A percentile compares a stretch with the other conserved stretches of the same genome.
Conservation (phyloP, 208 protist species). For the Endotrypanum monterogeii region DNA sequence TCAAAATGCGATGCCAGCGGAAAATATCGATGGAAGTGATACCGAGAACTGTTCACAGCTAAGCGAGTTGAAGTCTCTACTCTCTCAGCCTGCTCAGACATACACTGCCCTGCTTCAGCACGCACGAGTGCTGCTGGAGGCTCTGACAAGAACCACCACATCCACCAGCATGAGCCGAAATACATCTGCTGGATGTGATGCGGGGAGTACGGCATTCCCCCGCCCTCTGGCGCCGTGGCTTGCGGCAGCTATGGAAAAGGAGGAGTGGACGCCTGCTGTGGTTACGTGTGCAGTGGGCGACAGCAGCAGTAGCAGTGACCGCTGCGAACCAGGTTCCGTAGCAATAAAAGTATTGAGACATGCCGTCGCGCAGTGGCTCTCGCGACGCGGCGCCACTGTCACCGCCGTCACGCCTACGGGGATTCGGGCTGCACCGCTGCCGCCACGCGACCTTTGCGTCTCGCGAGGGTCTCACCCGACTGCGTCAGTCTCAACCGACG, state of each 20-base stretch:
- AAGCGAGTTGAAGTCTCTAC: constrained; percentile 3
- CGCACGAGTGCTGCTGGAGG: constrained; percentile 26
- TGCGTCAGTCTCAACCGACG: neutral
- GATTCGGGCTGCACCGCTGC: constrained; percentile 31
- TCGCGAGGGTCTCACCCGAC: neutral
- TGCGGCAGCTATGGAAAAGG: constrained; percentile 12
- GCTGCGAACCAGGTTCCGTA: constrained; percentile 1
- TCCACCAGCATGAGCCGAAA: neutral
- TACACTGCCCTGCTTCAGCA: constrained; percentile 27
- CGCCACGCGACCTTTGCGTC: constrained; percentile 35
- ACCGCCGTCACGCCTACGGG: constrained; percentile 38
- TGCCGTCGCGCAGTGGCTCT: constrained; percentile 39
- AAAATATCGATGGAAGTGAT: neutral
- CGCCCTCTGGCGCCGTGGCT: constrained; percentile 28
- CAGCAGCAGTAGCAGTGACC: neutral
- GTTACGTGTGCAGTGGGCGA: neutral
- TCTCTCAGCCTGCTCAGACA: constrained; percentile 28
- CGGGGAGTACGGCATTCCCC: neutral
- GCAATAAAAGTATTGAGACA: constrained; percentile 23
- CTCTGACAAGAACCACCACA: constrained; percentile 5
- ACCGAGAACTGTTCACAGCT: neutral
- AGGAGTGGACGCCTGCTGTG: constrained; percentile 17
- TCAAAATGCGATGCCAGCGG: neutral
- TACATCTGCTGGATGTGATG: neutral
- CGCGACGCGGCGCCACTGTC: constrained; percentile 47